phyloP scores from a whole-genome alignment of 768 basidiomycete genomes.

The Boletales sp. region DNA sequence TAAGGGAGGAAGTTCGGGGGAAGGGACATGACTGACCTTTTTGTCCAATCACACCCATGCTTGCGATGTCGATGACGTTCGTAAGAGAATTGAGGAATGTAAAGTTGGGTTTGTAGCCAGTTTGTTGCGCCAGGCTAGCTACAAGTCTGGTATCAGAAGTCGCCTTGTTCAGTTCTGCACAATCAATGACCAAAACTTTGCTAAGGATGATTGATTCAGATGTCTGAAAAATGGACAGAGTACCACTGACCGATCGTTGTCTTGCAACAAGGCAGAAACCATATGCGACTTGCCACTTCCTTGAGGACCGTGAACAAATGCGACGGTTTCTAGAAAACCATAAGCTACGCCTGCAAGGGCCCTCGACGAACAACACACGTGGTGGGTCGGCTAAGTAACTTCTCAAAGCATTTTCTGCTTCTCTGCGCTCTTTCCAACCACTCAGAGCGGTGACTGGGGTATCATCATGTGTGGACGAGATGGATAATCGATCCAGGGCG shows the following conservation, averaged over 20 bases:
- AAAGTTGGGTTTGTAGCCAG: conserved; percentile 89
- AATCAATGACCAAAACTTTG: conserved; percentile 78
- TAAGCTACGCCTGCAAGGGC: conserved; percentile 2
- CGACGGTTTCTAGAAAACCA: conserved; percentile 53
- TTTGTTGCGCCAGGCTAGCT: conserved; percentile 68
- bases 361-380: conserved; percentile 37
- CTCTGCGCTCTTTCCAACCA: conserved; percentile 83
- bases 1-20: neutral
- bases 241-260: conserved; percentile 46
- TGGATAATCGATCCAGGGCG: conserved; percentile 50
- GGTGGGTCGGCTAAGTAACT: conserved; percentile 79
- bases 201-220: conserved; percentile 34
- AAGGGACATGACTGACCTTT: conserved; percentile 51
- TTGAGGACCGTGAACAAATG: conserved; percentile 80
- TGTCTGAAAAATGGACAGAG: neutral
- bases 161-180: conserved; percentile 66
- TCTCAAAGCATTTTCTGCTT: conserved; percentile 65
- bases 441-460: conserved; percentile 28
- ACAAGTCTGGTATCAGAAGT: conserved; percentile 68
- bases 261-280: conserved; percentile 50
- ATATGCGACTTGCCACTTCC: conserved; percentile 75
- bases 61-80: conserved; percentile 86
- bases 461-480: conserved; percentile 21
- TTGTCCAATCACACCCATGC: conserved; percentile 92
- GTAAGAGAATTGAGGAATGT: conserved; percentile 78